A percentile compares a stretch with the other conserved stretches of the same genome.
Evolutionary conservation across 2,329 filamentous ascomycete species (phyloP).

Genomic region (Sporothrix dimorphospora): DNA sequence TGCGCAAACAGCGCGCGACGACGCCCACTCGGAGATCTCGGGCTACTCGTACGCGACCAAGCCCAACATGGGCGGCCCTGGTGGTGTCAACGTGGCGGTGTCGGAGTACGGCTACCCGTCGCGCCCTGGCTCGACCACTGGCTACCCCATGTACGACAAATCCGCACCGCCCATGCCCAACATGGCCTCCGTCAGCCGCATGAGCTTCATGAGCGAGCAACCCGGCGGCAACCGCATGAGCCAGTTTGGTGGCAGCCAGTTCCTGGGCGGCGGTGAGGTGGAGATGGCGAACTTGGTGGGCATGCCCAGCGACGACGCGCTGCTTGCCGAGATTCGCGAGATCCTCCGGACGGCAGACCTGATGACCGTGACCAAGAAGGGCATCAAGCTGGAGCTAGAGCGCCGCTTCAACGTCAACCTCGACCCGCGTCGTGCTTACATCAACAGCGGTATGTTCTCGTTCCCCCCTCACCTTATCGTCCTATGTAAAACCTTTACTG

Average conservation of each 20-base stretch:
- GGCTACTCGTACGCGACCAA: slow-evolving; percentile 94
- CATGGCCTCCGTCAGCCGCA: slow-evolving; percentile 58
- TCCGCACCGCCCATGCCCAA: slow-evolving; percentile 51
- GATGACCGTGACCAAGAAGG: slow-evolving; percentile 99
- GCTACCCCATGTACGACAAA: slow-evolving; percentile 55
- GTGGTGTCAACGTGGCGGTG: slow-evolving; percentile 49
- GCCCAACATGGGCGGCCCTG: slow-evolving; percentile 51
- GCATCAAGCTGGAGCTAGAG: slow-evolving; percentile 91
- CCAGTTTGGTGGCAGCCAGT: slow-evolving; percentile 63
- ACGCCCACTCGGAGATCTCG: slow-evolving; percentile 84
- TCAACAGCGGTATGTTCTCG: slow-evolving; percentile 77
- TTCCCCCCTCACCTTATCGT: neutral
- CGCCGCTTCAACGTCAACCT: slow-evolving; percentile 83
- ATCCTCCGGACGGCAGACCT: slow-evolving; percentile 89
- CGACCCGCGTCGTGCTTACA: slow-evolving; percentile 88
- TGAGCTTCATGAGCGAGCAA: slow-evolving; percentile 79
- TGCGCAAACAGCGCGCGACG: slow-evolving; percentile 79
- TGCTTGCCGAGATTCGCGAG: slow-evolving; percentile 91
- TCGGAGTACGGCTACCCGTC: slow-evolving; percentile 72
- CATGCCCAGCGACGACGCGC: slow-evolving; percentile 83
- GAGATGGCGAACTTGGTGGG: slow-evolving; percentile 75
- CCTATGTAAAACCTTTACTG: neutral
- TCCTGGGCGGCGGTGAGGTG: slow-evolving; percentile 60
- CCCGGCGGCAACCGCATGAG: slow-evolving; percentile 57
- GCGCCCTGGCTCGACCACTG: slow-evolving; percentile 59